Percentiles rank a stretch among this genome's conserved stretches.
Evolutionary conservation across 192 early-diverging fungal genomes (phyloP).

Genomic region (Paraglomus brasilianum): DNA sequence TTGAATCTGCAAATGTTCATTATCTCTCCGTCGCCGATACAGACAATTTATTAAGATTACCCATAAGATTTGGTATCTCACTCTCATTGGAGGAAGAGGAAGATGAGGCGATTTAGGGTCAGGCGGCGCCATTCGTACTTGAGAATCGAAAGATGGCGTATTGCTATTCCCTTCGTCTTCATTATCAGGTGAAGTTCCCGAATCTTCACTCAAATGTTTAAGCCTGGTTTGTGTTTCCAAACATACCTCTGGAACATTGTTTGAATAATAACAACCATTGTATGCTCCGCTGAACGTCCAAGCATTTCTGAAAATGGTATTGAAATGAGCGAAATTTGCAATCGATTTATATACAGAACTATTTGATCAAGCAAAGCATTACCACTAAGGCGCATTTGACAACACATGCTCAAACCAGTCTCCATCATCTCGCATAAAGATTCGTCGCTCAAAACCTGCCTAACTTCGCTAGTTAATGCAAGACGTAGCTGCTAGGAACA

Average conservation of each 20-base stretch:
- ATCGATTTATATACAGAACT: neutral
- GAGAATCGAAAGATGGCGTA: neutral
- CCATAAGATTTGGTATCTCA: neutral
- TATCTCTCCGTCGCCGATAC: neutral
- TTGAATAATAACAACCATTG: conserved; percentile 70
- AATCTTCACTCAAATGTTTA: conserved; percentile 41
- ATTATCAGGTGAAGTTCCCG: neutral
- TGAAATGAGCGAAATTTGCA: neutral
- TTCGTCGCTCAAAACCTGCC: conserved; percentile 86
- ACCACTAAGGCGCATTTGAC: conserved; percentile 87
- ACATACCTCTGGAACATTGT: conserved; percentile 72
- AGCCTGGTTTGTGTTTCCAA: conserved; percentile 28
- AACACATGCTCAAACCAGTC: conserved; percentile 95
- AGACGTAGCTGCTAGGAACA: too few relatives aligned
- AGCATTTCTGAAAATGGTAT: conserved; percentile 60
- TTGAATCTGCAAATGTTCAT: neutral
- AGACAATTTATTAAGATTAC: neutral
- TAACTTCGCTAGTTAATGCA: conserved; percentile 70
- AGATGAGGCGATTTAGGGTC: conserved; percentile 26
- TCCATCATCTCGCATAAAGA: too few relatives aligned
- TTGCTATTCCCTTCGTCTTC: conserved; percentile 7
- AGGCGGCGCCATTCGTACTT: conserved; percentile 27
- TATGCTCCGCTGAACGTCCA: conserved; percentile 74
- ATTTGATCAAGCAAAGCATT: conserved; percentile 32
- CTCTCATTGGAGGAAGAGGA: conserved; percentile 3